Conservation (phyloP, 2,329 filamentous ascomycete genomes). For the Exophiala bonariae region DNA sequence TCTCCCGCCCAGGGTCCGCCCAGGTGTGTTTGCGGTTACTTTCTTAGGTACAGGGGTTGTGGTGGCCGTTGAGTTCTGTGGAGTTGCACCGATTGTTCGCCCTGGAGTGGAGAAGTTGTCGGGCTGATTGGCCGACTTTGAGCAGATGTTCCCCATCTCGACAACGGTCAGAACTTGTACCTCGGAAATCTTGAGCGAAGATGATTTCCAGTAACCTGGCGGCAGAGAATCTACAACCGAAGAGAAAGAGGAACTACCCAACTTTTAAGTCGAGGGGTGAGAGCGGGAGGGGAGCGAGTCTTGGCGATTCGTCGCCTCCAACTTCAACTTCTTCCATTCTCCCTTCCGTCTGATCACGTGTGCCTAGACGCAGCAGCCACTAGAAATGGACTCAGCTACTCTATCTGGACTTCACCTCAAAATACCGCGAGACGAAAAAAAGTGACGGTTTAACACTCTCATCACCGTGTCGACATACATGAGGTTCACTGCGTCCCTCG, state of each 20-base stretch:
- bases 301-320: slow-evolving; percentile 4
- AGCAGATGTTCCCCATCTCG: slow-evolving; percentile 83
- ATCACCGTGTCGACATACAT: too few species aligned
- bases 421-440: too few species aligned
- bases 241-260: background rate
- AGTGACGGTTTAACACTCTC: too few species aligned
- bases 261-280: background rate
- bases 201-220: background rate
- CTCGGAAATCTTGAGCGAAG: too few species aligned
- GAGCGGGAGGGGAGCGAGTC: background rate
- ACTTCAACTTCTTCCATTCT: too few species aligned
- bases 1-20: slow-evolving; percentile 63
- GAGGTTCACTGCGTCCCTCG: too few species aligned
- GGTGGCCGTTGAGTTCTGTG: slow-evolving; percentile 41
- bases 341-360: too few species aligned
- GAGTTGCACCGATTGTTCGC: slow-evolving; percentile 64
- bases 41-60: slow-evolving; percentile 49
- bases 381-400: too few species aligned
- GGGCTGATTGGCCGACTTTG: slow-evolving; percentile 61
- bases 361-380: too few species aligned
- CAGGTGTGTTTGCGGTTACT: slow-evolving; percentile 47
- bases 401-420: too few species aligned
- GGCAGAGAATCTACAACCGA: background rate
- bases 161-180: too few species aligned
- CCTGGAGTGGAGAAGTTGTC: slow-evolving; percentile 72